phyloP scores from a whole-genome alignment of 1,284 basidiomycete species.

The Sanghuangporus sanghuang region DNA sequence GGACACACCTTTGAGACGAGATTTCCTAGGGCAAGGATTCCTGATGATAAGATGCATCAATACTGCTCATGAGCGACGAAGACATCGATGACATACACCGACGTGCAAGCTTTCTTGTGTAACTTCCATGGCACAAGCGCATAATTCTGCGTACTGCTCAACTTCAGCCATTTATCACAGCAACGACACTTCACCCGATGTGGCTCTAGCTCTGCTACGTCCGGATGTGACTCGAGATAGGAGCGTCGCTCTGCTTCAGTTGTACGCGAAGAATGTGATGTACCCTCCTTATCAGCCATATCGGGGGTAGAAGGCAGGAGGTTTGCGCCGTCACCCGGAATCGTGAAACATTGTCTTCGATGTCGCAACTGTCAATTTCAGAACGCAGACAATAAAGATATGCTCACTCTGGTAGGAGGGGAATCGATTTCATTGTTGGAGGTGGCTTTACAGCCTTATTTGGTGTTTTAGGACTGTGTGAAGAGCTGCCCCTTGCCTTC shows the following conservation, averaged over 20 bases:
- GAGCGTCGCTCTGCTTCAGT: conserved; percentile 19
- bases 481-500: neutral
- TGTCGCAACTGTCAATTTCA: neutral
- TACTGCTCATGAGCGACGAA: neutral
- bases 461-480: neutral
- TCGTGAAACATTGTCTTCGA: neutral
- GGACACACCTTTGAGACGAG: neutral
- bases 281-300: conserved; percentile 3
- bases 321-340: neutral
- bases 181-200: conserved; percentile 14
- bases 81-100: neutral
- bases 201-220: conserved; percentile 18
- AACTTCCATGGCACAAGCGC: conserved; percentile 14
- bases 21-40: neutral
- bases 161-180: conserved; percentile 17
- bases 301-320: neutral
- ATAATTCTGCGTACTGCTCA: conserved; percentile 13
- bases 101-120: conserved; percentile 12
- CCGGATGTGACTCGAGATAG: conserved; percentile 17
- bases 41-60: neutral
- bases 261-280: neutral
- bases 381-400: neutral
- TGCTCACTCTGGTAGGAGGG: conserved; percentile 3
- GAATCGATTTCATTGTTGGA: neutral
- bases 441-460: neutral